These are phyloP conservation scores for Jackrogersella multiformis DNA, from an alignment of 495 filamentous ascomycete genomes.

Conservation along the genomic window DNA sequence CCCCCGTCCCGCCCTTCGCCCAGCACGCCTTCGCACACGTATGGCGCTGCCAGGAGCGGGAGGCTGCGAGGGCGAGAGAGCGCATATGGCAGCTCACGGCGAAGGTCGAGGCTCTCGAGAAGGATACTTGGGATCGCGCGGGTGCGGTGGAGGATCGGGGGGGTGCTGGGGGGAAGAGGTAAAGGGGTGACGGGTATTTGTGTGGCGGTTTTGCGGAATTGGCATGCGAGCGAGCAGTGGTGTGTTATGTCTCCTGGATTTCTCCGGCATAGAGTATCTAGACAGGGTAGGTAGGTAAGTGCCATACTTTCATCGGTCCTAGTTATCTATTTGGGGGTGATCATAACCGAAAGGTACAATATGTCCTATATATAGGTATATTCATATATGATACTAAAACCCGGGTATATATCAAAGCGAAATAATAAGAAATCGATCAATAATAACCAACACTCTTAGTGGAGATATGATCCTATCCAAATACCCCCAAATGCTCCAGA, in stretches of 20 bases:
- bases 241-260: too few species aligned
- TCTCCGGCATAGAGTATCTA: not conserved
- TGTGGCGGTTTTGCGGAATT: not conserved
- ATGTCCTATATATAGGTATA: not conserved
- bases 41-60: conserved; percentile 72
- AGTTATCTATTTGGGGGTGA: not conserved
- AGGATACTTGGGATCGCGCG: conserved; percentile 75
- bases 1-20: conserved; percentile 72
- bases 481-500: too few species aligned
- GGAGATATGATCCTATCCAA: not conserved
- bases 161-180: conserved; percentile 46
- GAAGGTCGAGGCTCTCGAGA: conserved; percentile 69
- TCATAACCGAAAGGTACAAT: not conserved
- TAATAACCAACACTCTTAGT: not conserved
- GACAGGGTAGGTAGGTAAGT: too few species aligned
- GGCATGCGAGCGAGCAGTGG: too few species aligned
- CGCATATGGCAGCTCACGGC: conserved; percentile 64
- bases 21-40: conserved; percentile 70
- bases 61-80: conserved; percentile 53
- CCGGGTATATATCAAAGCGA: not conserved
- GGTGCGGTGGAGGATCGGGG: conserved; percentile 79
- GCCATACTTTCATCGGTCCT: too few species aligned
- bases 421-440: not conserved
- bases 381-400: not conserved
- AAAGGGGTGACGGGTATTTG: not conserved